Evolutionary conservation across 2,329 filamentous ascomycete species (phyloP).

Genomic region (Claviceps paspali): DNA sequence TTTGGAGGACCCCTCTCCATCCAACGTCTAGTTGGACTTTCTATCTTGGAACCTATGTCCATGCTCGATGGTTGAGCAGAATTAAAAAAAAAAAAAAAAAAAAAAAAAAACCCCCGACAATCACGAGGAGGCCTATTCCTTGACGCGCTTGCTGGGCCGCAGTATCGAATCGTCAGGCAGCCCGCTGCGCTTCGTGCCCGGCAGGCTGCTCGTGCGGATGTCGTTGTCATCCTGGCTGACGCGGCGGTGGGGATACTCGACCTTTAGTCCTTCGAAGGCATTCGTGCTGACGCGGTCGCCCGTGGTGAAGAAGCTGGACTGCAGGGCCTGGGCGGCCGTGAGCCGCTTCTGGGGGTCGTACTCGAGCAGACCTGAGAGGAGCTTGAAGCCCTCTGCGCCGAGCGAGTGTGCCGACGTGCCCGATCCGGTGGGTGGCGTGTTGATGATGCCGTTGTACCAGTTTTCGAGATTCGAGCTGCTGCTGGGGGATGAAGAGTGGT

Average conservation of each 20-base stretch:
- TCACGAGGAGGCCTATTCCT: constrained; percentile 26
- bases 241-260: constrained; percentile 76
- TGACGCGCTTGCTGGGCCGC: constrained; percentile 45
- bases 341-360: constrained; percentile 85
- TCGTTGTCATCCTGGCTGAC: constrained; percentile 95
- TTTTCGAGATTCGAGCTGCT: constrained; percentile 47
- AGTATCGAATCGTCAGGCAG: constrained; percentile 66
- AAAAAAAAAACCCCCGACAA: too few relatives aligned
- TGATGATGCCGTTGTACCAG: constrained; percentile 61
- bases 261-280: constrained; percentile 80
- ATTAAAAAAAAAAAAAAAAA: too few relatives aligned
- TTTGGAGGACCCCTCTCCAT: too few relatives aligned
- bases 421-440: constrained; percentile 23
- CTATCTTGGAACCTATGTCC: too few relatives aligned
- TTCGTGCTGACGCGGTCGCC: constrained; percentile 61
- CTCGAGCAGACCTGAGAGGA: constrained; percentile 71
- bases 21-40: too few relatives aligned
- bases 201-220: constrained; percentile 76
- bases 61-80: too few relatives aligned
- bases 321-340: constrained; percentile 75
- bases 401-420: constrained; percentile 38
- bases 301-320: constrained; percentile 75
- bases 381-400: constrained; percentile 62
- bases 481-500: constrained; percentile 8
- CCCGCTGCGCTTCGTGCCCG: constrained; percentile 80